Evolutionary conservation across 2,329 filamentous ascomycete species (phyloP).

Genomic region (Monosporascus sp.): DNA sequence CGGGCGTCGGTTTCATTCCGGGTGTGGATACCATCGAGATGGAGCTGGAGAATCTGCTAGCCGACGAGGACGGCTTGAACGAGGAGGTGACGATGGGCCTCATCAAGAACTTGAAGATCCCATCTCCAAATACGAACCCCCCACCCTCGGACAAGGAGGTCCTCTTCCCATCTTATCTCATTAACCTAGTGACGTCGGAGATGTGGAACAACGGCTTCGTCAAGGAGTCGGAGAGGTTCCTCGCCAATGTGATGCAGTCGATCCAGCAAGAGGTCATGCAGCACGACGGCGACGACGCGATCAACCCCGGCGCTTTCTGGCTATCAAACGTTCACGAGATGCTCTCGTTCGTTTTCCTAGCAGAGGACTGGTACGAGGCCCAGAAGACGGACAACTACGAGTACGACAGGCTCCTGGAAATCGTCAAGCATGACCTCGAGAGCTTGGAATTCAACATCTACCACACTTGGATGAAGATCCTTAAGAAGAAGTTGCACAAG

Average conservation of each 20-base stretch:
- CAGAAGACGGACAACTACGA: constrained; percentile 99
- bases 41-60: constrained; percentile 88
- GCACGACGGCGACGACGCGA: constrained; percentile 92
- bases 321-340: constrained; percentile 99
- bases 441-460: constrained; percentile 99
- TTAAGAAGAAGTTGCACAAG: constrained; percentile 99
- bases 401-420: constrained; percentile 94
- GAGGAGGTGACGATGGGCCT: constrained; percentile 95
- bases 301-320: constrained; percentile 98
- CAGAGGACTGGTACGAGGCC: constrained; percentile 98
- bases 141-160: constrained; percentile 97
- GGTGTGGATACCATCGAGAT: constrained; percentile 87
- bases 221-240: constrained; percentile 97
- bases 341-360: constrained; percentile 98
- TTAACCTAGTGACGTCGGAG: constrained; percentile 97
- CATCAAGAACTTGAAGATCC: constrained; percentile 95
- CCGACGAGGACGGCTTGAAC: constrained; percentile 92
- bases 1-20: constrained; percentile 71
- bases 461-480: constrained; percentile 99
- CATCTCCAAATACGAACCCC: constrained; percentile 76
- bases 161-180: constrained; percentile 95
- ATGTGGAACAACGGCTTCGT: constrained; percentile 99
- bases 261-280: constrained; percentile 99
- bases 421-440: constrained; percentile 98
- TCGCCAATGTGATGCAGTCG: constrained; percentile 99